phyloP scores from a whole-genome alignment of 1,284 basidiomycete genomes.

The Microbotryomycetes sp. region DNA sequence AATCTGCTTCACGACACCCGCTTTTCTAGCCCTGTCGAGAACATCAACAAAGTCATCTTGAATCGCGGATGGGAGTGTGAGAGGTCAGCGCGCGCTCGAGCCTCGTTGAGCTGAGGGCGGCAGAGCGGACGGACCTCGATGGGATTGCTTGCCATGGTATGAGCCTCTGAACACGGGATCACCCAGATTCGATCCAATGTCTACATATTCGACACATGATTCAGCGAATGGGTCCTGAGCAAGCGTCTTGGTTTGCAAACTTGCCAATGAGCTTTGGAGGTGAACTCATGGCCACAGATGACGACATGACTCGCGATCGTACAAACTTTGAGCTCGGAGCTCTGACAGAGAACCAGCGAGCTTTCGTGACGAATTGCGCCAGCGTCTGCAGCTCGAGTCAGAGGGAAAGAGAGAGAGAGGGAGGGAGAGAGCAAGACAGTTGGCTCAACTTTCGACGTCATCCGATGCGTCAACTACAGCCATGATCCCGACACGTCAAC shows the following conservation, averaged over 20 bases:
- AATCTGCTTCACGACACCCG: conserved; percentile 69
- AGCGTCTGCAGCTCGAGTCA: neutral
- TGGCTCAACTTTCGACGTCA: neutral
- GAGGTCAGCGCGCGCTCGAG: neutral
- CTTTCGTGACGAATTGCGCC: too few species aligned
- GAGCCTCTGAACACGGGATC: conserved; percentile 44
- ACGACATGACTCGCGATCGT: neutral
- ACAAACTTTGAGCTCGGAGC: too few species aligned
- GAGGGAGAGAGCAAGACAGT: neutral
- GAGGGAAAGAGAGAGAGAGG: too few species aligned
- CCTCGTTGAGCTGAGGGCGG: neutral
- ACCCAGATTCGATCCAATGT: conserved; percentile 31
- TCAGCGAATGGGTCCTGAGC: too few species aligned
- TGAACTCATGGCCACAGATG: neutral
- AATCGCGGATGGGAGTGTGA: neutral
- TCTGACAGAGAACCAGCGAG: too few species aligned
- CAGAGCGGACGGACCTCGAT: conserved; percentile 32
- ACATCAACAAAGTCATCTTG: conserved; percentile 66
- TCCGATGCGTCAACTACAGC: neutral
- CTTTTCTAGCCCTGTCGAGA: conserved; percentile 54
- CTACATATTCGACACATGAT: too few species aligned
- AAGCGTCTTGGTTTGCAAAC: too few species aligned
- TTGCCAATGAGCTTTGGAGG: neutral
- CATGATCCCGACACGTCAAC: neutral
- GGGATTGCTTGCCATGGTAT: conserved; percentile 47